These are phyloP conservation scores for Penicillium sp. DNA, from an alignment of 2,329 filamentous ascomycete genomes.

Conservation along the genomic window DNA sequence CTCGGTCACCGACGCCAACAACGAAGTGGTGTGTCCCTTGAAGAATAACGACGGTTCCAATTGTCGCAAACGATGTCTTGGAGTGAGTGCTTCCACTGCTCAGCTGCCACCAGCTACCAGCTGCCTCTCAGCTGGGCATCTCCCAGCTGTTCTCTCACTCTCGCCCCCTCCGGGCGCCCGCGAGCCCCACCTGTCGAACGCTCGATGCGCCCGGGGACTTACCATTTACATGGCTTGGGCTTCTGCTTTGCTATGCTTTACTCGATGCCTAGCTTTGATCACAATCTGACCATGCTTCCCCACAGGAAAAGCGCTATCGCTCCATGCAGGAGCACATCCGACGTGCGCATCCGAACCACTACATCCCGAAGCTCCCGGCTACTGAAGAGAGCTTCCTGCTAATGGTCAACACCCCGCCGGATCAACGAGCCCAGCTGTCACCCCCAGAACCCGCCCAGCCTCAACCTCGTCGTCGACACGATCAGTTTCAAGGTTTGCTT, in stretches of 20 bases:
- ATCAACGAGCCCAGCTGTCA: conserved; percentile 65
- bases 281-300: conserved; percentile 19
- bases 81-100: conserved; percentile 87
- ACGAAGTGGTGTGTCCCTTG: conserved; percentile 95
- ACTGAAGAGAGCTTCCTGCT: conserved; percentile 97
- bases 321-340: conserved; percentile 99
- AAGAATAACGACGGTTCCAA: conserved; percentile 94
- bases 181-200: conserved; percentile 15
- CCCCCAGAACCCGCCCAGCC: conserved; percentile 43
- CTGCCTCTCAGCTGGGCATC: conserved; percentile 2
- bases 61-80: conserved; percentile 96
- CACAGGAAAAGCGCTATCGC: conserved; percentile 89
- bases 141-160: background rate
- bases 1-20: conserved; percentile 87
- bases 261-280: background rate
- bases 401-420: conserved; percentile 91
- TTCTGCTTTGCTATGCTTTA: no score
- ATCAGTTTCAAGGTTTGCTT: conserved; percentile 31
- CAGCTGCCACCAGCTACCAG: background rate
- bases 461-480: conserved; percentile 41
- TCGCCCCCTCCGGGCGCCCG: conserved; percentile 7
- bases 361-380: conserved; percentile 95
- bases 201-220: background rate
- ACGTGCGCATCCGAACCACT: conserved; percentile 93
- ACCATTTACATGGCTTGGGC: background rate